Evolutionary conservation across 1,139 yeast genomes (phyloP).

Genomic region (Sugiyamaella novakii): DNA sequence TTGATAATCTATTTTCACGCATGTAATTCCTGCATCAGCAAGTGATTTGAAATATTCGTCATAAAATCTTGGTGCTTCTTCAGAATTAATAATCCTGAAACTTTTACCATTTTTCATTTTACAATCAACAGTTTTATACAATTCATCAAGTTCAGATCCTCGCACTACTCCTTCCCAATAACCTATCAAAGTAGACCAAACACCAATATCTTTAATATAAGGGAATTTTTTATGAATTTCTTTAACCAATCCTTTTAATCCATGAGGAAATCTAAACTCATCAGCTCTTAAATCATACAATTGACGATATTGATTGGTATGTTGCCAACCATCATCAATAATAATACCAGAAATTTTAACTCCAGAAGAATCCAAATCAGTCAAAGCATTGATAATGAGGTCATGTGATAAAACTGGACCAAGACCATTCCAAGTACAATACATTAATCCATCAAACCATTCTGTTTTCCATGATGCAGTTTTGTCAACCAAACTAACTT

Average conservation of each 20-base stretch:
- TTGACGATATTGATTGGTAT: slow-evolving; percentile 30
- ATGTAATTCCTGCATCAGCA: slow-evolving; percentile 33
- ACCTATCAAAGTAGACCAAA: slow-evolving; percentile 41
- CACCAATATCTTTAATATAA: slow-evolving; percentile 38
- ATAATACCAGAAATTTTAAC: slow-evolving; percentile 33
- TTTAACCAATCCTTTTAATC: slow-evolving; percentile 34
- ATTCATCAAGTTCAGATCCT: slow-evolving; percentile 30
- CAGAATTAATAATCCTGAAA: slow-evolving; percentile 18
- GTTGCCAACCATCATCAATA: slow-evolving; percentile 43
- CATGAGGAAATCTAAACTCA: slow-evolving; percentile 34
- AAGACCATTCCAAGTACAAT: slow-evolving; percentile 42
- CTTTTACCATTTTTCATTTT: slow-evolving; percentile 9
- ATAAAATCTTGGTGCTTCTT: slow-evolving; percentile 32
- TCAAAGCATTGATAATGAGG: slow-evolving; percentile 31
- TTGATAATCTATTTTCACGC: slow-evolving; percentile 40
- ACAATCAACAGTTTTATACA: slow-evolving; percentile 28
- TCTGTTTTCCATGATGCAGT: slow-evolving; percentile 19
- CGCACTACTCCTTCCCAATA: slow-evolving; percentile 40
- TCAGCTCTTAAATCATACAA: slow-evolving; percentile 33
- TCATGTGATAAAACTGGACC: slow-evolving; percentile 34
- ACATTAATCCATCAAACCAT: slow-evolving; percentile 34
- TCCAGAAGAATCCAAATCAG: slow-evolving; percentile 33
- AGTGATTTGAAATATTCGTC: slow-evolving; percentile 37
- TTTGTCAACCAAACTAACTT: not conserved
- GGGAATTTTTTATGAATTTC: slow-evolving; percentile 34